Percentiles rank a stretch among this genome's conserved stretches.
Evolutionary conservation across 1,139 yeast species (phyloP).

Genomic region (Arxiozyma bovina): DNA sequence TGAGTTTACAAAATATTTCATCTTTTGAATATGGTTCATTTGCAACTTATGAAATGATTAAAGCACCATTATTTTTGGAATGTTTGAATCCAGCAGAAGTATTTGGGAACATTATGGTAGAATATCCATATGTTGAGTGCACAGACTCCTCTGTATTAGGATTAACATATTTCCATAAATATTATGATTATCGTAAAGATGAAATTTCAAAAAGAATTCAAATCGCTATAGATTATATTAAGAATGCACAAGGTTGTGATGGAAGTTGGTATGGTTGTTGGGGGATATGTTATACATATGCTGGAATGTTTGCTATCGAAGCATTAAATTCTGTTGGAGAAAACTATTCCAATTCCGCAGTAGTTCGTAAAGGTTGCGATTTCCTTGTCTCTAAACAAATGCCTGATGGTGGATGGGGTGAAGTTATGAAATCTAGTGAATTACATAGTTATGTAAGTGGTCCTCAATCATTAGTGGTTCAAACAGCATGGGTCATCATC

Average conservation of each 20-base stretch:
- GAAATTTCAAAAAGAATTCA: slow-evolving; percentile 62
- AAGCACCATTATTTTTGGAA: slow-evolving; percentile 73
- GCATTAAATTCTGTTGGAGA: slow-evolving; percentile 69
- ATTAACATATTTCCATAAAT: slow-evolving; percentile 62
- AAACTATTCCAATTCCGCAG: slow-evolving; percentile 50
- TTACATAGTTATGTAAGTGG: slow-evolving; percentile 61
- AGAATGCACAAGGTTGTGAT: slow-evolving; percentile 56
- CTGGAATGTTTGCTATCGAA: slow-evolving; percentile 96
- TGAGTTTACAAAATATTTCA: slow-evolving; percentile 68
- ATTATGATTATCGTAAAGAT: slow-evolving; percentile 53
- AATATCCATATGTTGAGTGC: slow-evolving; percentile 96
- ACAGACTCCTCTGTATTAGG: slow-evolving; percentile 93
- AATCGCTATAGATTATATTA: slow-evolving; percentile 66
- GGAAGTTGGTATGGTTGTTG: slow-evolving; percentile 99
- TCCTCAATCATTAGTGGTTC: slow-evolving; percentile 65
- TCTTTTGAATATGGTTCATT: slow-evolving; percentile 82
- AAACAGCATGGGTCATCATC: slow-evolving; percentile 88
- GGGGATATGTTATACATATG: slow-evolving; percentile 96
- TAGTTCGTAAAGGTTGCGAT: slow-evolving; percentile 72
- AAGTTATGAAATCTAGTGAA: slow-evolving; percentile 75
- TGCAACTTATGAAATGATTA: slow-evolving; percentile 81
- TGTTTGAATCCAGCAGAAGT: slow-evolving; percentile 91
- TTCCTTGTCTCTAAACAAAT: slow-evolving; percentile 69
- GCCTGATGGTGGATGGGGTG: slow-evolving; percentile 96
- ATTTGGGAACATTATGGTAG: slow-evolving; percentile 96